phyloP scores from a whole-genome alignment of 768 basidiomycete species.

The Imleria badia region DNA sequence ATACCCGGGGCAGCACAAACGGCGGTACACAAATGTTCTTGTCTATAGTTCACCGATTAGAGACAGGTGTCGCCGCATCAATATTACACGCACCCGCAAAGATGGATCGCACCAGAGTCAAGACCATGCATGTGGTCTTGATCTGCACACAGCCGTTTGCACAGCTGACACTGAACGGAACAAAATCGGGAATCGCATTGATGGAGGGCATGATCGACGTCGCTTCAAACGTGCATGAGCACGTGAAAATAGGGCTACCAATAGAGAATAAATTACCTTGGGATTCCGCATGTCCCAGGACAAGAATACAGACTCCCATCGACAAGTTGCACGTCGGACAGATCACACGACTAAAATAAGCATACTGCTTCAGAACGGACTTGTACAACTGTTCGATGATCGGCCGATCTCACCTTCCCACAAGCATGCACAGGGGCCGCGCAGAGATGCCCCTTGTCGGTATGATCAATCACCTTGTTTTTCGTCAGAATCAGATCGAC shows the following conservation, averaged over 20 bases:
- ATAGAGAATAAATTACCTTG: slow-evolving; percentile 34
- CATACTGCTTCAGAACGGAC: neutral
- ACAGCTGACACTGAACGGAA: slow-evolving; percentile 53
- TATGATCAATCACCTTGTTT: slow-evolving; percentile 48
- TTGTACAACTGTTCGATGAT: no score
- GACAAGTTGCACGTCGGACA: slow-evolving; percentile 31
- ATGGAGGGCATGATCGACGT: slow-evolving; percentile 45
- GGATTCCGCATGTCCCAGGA: slow-evolving; percentile 39
- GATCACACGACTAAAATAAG: slow-evolving; percentile 40
- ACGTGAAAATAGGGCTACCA: neutral
- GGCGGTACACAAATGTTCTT: slow-evolving; percentile 48
- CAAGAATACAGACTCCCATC: slow-evolving; percentile 42
- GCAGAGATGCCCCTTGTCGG: slow-evolving; percentile 51
- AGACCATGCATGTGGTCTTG: slow-evolving; percentile 55
- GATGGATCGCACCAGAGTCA: slow-evolving; percentile 39
- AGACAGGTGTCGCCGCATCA: neutral
- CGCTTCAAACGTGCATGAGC: slow-evolving; percentile 32
- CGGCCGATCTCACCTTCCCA: slow-evolving; percentile 41
- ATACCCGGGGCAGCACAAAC: slow-evolving; percentile 48
- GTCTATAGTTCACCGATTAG: slow-evolving; percentile 33
- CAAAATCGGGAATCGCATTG: slow-evolving; percentile 52
- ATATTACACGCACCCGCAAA: slow-evolving; percentile 49
- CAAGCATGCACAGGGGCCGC: slow-evolving; percentile 54
- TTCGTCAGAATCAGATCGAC: neutral
- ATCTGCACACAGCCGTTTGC: slow-evolving; percentile 50